Evolutionary conservation across 495 filamentous ascomycete species (phyloP), one percentile per base, ranked within the genome.

Genomic region (Talaromyces nanjingensis): DNA sequence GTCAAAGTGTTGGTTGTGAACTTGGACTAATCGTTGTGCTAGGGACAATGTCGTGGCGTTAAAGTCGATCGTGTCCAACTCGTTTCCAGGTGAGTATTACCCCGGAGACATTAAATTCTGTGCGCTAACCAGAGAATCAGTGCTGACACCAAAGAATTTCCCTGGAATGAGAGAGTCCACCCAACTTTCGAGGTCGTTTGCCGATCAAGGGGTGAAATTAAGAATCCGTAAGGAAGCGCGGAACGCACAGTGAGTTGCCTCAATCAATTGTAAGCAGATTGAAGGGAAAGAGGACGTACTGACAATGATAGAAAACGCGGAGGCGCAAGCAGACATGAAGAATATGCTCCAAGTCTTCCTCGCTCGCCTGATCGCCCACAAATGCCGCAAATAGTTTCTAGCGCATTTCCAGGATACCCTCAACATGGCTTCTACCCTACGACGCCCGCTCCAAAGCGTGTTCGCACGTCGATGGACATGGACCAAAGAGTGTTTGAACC

Each of bases 111-210:
- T 33, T 59, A 11, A 63, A 60, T 52, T 16, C 8, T 18, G 16
- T 45, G 16, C 37, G 39, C 71, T 76, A 63, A 77, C 60, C 34
- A 59, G 14, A 33, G 29, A 16, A 62, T 27, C 68, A 87, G 92
- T 93, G 18, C 86, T 84, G 63, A 78, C 86, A 16, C 82, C 84
- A 34, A 97, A 96, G 76, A 87, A 87, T 60, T 98, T 91, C 69
- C 88, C 87, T 4, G 93, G 93, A 31, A 88, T 96, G 84, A 83
- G 84, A 49, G 93, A 97, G 72, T 97, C 93, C 8, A 97, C 94
- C 0, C 90, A 91, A 70, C 77, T 98, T 20, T 97, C 94, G 3
- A 84, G 93, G 65, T 91, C 91, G 0, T 98, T 98, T 76, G 91
- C 91, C 64, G 94, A 98, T 71, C 94, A 98, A 73, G 94, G 94